Base-by-base conservation (phyloP, 257 asterid species). In the Gardenia jasminoides region DNA sequence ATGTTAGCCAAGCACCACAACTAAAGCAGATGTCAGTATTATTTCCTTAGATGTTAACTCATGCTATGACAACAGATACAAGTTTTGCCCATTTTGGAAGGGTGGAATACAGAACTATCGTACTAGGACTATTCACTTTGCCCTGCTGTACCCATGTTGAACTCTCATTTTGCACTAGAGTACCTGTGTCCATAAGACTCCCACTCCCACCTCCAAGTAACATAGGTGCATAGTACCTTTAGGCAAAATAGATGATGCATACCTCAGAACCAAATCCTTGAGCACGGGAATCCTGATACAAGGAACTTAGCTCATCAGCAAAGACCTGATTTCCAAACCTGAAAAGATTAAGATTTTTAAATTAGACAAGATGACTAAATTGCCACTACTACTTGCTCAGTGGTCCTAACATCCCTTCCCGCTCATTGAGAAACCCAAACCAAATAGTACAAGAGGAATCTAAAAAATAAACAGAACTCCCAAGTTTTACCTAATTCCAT, bases 211-310 rank as follows among this genome's bases (percentile, higher is more conserved):
- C 41, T 36, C 41, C 41, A 36, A 36, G 41, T 36, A 36, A 36
- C 41, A 36, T 36, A 36, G 54, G 16, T 44, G n/a, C 24, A 72
- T 30, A 22, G 3, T 17, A 46, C 9, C 44, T 33, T 24, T 10
- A 39, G 13, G 54, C 26, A 47, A 72, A 39, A 46, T 79, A 74
- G 62, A 62, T 46, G 52, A 74, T 78, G 70, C 76, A 16, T 87
- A 96, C 99, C 97, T 96, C 99, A 74, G 96, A 86, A 84, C 99
- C 99, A 81, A 96, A 90, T 71, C 99, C 99, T 84, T 86, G 84
- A 76, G 96, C 94, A 4, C 99, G 98, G 67, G 99, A 93, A 83
- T 88, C 84, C 76, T 91, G 91, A 74, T 96, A 93, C 39, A 93
- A 95, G 80, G 98, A 86, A 83, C 77, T 88, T 22, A 96, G 89